phyloP scores from a whole-genome alignment of 345 rosid genomes.

The Crucihimalaya himalaica region DNA sequence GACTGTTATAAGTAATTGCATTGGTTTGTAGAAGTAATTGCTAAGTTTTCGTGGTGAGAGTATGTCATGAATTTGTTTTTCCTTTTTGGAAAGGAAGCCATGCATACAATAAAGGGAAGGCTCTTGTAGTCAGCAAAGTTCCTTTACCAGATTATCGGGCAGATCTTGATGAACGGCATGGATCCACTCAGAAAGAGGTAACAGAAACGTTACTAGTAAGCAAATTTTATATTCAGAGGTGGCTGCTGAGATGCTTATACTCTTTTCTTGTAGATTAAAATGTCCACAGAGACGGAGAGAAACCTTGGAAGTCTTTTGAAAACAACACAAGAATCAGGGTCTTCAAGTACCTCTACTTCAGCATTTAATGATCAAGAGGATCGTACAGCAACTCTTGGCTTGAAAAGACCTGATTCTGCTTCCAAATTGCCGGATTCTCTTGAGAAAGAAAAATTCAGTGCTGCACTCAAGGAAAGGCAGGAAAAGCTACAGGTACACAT shows the following conservation, averaged over 20 bases:
- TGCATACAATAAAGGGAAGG: constrained; percentile 89
- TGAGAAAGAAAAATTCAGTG: constrained; percentile 59
- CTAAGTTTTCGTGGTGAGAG: constrained; percentile 9
- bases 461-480: constrained; percentile 76
- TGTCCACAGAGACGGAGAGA: constrained; percentile 86
- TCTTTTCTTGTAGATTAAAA: constrained; percentile 63
- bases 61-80: constrained; percentile 18
- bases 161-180: constrained; percentile 93
- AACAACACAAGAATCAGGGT: constrained; percentile 47
- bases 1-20: neutral
- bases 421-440: constrained; percentile 39
- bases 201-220: neutral
- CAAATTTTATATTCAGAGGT: neutral
- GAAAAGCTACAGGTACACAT: constrained; percentile 62
- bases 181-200: constrained; percentile 90
- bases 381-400: constrained; percentile 38
- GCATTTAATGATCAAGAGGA: constrained; percentile 42
- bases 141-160: constrained; percentile 89
- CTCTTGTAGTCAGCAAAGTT: constrained; percentile 89
- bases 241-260: constrained; percentile 4
- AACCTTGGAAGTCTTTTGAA: constrained; percentile 78
- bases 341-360: constrained; percentile 45
- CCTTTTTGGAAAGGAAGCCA: constrained; percentile 69
- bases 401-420: constrained; percentile 44
- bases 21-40: neutral